Percentiles rank a stretch among this genome's conserved stretches.
Conservation (phyloP, 1,284 basidiomycete species). For the Leccinum griseonigrum region DNA sequence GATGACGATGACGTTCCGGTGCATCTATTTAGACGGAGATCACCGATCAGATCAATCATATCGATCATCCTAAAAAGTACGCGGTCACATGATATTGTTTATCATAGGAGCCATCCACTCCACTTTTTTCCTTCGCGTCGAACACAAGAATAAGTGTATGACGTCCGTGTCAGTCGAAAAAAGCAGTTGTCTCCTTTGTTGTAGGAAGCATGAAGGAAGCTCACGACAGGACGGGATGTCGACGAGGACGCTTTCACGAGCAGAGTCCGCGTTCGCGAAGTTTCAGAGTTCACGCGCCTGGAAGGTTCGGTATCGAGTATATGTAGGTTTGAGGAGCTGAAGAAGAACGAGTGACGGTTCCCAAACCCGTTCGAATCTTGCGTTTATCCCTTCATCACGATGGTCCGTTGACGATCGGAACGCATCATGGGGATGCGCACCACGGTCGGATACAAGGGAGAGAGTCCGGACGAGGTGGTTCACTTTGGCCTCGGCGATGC, state of each 20-base stretch:
- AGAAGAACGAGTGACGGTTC: not conserved
- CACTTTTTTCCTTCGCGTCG: not conserved
- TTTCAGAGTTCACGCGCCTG: not conserved
- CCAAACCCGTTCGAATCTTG: not conserved
- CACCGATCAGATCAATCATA: no score
- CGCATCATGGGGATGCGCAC: not conserved
- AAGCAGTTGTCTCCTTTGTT: not conserved
- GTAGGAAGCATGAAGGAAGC: not conserved
- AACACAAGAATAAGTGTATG: not conserved
- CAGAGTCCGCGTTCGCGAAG: not conserved
- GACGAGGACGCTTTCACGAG: not conserved
- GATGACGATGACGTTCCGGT: no score
- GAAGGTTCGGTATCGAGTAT: not conserved
- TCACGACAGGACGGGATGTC: not conserved
- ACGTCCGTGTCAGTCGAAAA: not conserved
- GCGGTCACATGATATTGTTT: no score
- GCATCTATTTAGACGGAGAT: no score
- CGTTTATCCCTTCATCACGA: not conserved
- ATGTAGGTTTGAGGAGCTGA: not conserved
- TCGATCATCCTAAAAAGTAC: no score
- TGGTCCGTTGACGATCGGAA: not conserved
- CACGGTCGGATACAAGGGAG: no score
- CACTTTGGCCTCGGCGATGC: no score
- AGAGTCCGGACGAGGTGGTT: no score
- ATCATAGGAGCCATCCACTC: no score